These are phyloP conservation scores for Ceratocystis eucalypticola DNA, from an alignment of 2,329 filamentous ascomycete genomes.

Conservation along the genomic window DNA sequence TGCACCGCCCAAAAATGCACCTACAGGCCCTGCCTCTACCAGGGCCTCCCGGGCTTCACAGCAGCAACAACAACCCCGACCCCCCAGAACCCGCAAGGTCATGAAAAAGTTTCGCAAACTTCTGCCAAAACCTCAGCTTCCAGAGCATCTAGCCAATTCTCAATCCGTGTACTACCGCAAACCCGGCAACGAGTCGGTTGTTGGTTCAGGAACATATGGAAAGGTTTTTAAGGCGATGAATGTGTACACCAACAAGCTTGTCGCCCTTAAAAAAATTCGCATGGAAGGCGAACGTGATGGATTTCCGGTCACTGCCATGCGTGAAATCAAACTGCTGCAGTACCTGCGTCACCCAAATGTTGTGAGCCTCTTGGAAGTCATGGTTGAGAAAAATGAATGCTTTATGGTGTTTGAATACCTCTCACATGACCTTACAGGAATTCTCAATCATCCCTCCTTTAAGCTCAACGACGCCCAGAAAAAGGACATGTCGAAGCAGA, in stretches of 20 bases:
- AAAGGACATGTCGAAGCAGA: conserved; percentile 82
- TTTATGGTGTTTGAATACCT: conserved; percentile 99
- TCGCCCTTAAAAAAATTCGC: conserved; percentile 78
- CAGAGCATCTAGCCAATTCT: conserved; percentile 59
- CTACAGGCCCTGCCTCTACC: conserved; percentile 41
- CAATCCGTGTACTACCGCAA: conserved; percentile 91
- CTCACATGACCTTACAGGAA: conserved; percentile 85
- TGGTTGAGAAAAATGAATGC: conserved; percentile 97
- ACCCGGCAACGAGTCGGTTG: conserved; percentile 91
- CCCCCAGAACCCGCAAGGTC: conserved; percentile 46
- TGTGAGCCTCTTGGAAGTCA: conserved; percentile 74
- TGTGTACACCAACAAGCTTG: conserved; percentile 73
- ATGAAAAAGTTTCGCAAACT: conserved; percentile 55
- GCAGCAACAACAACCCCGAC: conserved; percentile 24
- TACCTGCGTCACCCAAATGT: conserved; percentile 72
- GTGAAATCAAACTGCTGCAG: conserved; percentile 85
- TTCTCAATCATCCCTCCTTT: conserved; percentile 90
- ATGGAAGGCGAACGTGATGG: conserved; percentile 90
- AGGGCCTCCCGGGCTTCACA: conserved; percentile 24
- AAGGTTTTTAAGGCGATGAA: conserved; percentile 92
- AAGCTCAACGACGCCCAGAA: conserved; percentile 72
- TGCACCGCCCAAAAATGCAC: conserved; percentile 37
- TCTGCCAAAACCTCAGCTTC: conserved; percentile 57
- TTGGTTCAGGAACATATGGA: conserved; percentile 89
- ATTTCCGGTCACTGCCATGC: conserved; percentile 79